Evolutionary conservation across 108 stramenopile genomes (phyloP).

Genomic region (Asterionellopsis glacialis): DNA sequence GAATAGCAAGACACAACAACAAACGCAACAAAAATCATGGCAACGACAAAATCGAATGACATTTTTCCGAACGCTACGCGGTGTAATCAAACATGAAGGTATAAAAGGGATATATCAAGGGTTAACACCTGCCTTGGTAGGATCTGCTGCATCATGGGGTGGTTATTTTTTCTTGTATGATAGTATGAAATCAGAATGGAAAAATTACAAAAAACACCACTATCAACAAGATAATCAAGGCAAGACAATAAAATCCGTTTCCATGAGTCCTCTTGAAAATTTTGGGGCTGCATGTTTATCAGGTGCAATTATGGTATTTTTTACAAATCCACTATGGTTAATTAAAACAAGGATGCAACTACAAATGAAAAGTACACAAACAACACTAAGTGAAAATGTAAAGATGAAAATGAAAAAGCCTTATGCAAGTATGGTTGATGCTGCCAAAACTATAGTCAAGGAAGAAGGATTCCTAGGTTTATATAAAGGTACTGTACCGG

Average conservation of each 20-base stretch:
- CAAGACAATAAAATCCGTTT: neutral
- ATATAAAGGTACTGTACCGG: constrained; percentile 93
- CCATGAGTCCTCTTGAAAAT: constrained; percentile 58
- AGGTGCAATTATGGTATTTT: constrained; percentile 88
- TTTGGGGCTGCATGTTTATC: constrained; percentile 54
- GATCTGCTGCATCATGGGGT: constrained; percentile 93
- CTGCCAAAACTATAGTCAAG: constrained; percentile 72
- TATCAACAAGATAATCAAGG: constrained; percentile 1
- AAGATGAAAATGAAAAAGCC: constrained; percentile 42
- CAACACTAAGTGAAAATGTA: neutral
- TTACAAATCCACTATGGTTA: constrained; percentile 98
- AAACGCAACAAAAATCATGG: constrained; percentile 19
- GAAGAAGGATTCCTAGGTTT: constrained; percentile 92
- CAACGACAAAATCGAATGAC: constrained; percentile 16
- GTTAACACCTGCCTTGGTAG: constrained; percentile 86
- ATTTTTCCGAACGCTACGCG: constrained; percentile 34
- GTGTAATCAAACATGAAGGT: constrained; percentile 74
- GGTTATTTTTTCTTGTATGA: constrained; percentile 98
- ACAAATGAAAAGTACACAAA: constrained; percentile 61
- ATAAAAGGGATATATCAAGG: constrained; percentile 88
- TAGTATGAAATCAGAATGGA: constrained; percentile 56
- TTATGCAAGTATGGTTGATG: constrained; percentile 69
- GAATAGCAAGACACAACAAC: neutral
- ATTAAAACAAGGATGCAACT: constrained; percentile 97
- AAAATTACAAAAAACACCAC: constrained; percentile 4